Percentiles rank a stretch among this genome's conserved stretches.
Evolutionary conservation across 768 basidiomycete genomes (phyloP).

Genomic region (Gloeophyllum trabeum): DNA sequence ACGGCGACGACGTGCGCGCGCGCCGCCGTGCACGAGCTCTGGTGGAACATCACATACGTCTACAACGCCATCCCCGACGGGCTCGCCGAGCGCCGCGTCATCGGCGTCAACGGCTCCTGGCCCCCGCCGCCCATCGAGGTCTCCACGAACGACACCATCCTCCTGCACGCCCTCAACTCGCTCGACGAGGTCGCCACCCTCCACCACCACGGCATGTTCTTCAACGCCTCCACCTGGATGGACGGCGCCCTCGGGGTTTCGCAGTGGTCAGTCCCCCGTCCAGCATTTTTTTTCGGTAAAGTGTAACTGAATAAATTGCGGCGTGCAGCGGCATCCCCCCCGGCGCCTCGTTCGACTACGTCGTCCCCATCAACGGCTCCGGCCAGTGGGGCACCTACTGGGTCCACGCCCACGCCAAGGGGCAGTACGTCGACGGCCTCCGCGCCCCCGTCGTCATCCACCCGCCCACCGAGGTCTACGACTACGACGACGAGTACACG

Average conservation of each 20-base stretch:
- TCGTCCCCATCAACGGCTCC: slow-evolving; percentile 55
- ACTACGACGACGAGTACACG: slow-evolving; percentile 87
- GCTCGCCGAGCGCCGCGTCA: slow-evolving; percentile 58
- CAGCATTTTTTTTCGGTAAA: background rate
- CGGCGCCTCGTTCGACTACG: slow-evolving; percentile 60
- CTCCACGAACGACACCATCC: slow-evolving; percentile 55
- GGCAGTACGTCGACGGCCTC: slow-evolving; percentile 89
- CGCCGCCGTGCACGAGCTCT: slow-evolving; percentile 61
- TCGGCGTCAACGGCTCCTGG: slow-evolving; percentile 91
- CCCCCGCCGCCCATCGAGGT: slow-evolving; percentile 82
- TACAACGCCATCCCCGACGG: slow-evolving; percentile 77
- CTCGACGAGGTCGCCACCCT: slow-evolving; percentile 57
- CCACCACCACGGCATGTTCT: slow-evolving; percentile 95
- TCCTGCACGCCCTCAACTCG: slow-evolving; percentile 70
- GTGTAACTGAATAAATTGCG: slow-evolving; percentile 1
- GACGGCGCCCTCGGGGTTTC: slow-evolving; percentile 79
- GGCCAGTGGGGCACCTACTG: slow-evolving; percentile 77
- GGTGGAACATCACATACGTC: slow-evolving; percentile 91
- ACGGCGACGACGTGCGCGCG: slow-evolving; percentile 25
- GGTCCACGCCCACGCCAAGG: slow-evolving; percentile 65
- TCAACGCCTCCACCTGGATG: slow-evolving; percentile 79
- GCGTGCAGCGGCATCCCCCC: slow-evolving; percentile 64
- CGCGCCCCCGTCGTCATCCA: slow-evolving; percentile 80
- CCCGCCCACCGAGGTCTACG: slow-evolving; percentile 48
- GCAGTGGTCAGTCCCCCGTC: slow-evolving; percentile 53